phyloP scores from a whole-genome alignment of 495 filamentous ascomycete genomes.

The Filosporella fistucella region DNA sequence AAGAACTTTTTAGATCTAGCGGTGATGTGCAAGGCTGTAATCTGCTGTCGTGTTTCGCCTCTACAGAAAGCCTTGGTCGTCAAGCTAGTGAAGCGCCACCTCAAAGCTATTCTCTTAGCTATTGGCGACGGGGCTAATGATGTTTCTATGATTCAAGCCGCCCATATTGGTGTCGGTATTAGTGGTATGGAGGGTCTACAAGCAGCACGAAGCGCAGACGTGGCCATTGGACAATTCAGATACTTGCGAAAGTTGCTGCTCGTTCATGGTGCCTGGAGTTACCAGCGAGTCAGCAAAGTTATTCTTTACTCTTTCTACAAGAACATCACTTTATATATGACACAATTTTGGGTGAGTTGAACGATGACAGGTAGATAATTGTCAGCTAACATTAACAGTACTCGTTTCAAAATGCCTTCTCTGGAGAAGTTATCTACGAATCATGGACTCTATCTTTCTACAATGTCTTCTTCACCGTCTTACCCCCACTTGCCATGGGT shows the following conservation, averaged over 20 bases:
- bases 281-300: constrained; percentile 92
- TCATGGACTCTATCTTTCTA: constrained; percentile 99
- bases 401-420: constrained; percentile 97
- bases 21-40: constrained; percentile 94
- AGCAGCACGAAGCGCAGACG: constrained; percentile 92
- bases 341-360: constrained; percentile 78
- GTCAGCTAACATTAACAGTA: constrained; percentile 49
- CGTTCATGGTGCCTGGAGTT: constrained; percentile 96
- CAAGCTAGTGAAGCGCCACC: constrained; percentile 95
- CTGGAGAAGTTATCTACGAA: constrained; percentile 97
- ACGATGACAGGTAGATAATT: background rate
- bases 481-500: constrained; percentile 92
- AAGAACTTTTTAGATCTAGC: constrained; percentile 91
- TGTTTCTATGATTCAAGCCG: constrained; percentile 99
- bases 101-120: constrained; percentile 86
- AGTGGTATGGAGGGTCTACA: constrained; percentile 98
- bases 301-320: constrained; percentile 99
- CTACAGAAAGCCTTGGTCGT: constrained; percentile 97
- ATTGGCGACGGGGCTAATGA: constrained; percentile 99
- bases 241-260: constrained; percentile 92
- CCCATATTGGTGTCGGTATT: constrained; percentile 97
- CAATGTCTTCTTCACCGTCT: constrained; percentile 96
- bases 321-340: constrained; percentile 98
- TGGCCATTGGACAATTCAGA: constrained; percentile 94
- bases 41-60: constrained; percentile 99